Evolutionary conservation across 1,284 basidiomycete genomes (phyloP), one percentile per base, ranked within the genome.

Genomic region (Irpex sp.): DNA sequence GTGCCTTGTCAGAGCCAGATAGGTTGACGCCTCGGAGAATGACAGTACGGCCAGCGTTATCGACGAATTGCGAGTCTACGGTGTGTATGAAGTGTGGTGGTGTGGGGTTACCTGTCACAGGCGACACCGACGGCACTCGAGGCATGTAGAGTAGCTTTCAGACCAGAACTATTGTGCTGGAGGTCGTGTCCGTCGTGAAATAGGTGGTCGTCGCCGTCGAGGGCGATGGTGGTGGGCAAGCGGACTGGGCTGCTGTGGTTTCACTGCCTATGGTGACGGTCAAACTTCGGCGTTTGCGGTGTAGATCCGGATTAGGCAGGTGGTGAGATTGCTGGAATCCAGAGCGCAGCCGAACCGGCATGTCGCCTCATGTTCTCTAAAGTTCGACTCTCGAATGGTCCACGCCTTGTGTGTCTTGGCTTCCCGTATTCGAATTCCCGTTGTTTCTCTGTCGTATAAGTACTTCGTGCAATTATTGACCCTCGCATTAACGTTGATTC

Each of bases 1-100:
- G 95, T 0, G 89, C 89, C 74, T 99, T 98, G 59, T 88, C 85
- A 0, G 92, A 89, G 2, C 94, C 95, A 5, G 93, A 93, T 60
- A 98, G 85, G 75, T 99, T 98, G 62, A 98, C 90, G 43, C 97
- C 97, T 50, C 97, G 88, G 0, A 99, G 81, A 31, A 98, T 80
- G 19, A 98, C 78, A 0, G 91, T 90, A 51, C 97, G 88, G 8
- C 95, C 95, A 59, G 83, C 76, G 57, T 83, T 86, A 78, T 98
- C 95, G 70, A 94, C 87, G 74, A 98, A 98, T 69, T 89, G 85
- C 67, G 85, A 83, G 53, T 84, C 79, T 31, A 84, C 77, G 35
- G 92, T 90, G 75, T 93, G 89, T 36, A 94, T 79, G 73, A 80
- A 91, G 66, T 82, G 60, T 13, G 74, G 61, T 2, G 82, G 72